A percentile compares a stretch with the other conserved stretches of the same genome.
These are phyloP conservation scores for Graphilbum fragrans DNA, from an alignment of 2,329 filamentous ascomycete genomes.

Conservation along the genomic window DNA sequence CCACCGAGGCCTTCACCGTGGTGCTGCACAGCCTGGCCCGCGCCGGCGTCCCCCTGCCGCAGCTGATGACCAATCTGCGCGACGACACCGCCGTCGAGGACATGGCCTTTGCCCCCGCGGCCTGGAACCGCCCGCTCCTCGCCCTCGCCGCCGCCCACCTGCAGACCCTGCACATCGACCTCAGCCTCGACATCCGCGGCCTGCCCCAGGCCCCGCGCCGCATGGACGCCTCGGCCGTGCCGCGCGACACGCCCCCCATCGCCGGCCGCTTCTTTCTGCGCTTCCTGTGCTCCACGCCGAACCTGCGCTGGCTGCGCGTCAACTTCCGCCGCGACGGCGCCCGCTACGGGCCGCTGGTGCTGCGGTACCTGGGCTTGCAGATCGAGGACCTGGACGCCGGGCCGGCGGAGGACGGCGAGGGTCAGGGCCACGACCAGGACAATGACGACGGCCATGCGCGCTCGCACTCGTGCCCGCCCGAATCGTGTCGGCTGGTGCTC, in stretches of 20 bases:
- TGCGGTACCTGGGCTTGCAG: no score
- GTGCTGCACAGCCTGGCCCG: no score
- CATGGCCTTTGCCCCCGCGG: neutral
- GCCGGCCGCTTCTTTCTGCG: neutral
- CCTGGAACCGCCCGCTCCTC: neutral
- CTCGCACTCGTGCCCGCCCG: no score
- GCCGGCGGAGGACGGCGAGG: neutral
- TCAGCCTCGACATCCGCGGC: neutral
- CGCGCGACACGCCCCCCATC: no score
- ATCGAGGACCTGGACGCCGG: neutral
- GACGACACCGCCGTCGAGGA: neutral
- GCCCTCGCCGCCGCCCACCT: neutral
- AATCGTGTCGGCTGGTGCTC: no score
- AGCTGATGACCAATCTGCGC: no score
- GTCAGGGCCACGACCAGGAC: neutral
- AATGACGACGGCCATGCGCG: neutral
- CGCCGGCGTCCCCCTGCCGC: no score
- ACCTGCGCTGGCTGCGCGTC: neutral
- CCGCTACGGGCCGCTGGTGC: no score
- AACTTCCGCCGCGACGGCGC: neutral
- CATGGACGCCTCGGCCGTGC: no score
- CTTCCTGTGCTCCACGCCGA: neutral
- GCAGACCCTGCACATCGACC: neutral
- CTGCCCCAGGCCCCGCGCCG: no score
- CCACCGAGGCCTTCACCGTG: no score